Evolutionary conservation across 2,329 filamentous ascomycete genomes (phyloP), one percentile per base, ranked within the genome.

Genomic region (Myotisia sp.): DNA sequence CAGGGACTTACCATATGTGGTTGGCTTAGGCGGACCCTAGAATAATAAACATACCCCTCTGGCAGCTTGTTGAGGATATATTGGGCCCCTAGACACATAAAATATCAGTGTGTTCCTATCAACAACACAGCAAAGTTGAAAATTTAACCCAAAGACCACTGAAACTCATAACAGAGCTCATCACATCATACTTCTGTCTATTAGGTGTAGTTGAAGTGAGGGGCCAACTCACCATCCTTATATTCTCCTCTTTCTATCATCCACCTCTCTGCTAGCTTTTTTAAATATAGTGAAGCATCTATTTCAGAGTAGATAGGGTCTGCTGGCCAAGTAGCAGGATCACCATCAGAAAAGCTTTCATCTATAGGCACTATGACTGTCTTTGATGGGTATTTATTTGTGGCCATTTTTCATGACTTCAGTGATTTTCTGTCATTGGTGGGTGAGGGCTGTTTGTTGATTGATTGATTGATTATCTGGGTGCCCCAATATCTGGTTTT

Each of bases 11-110:
- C 56, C 29, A 50, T 45, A 0, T 37, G 37, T 30, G 37, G 56
- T 26, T 59, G 51, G 2, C 45, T 56, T 2, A 46, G 46, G n/a
- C 70, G 60, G 1, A 60, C 53, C 17, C 63, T 60, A 30, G 71
- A 60, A 44, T 63, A 68, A 0, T 73, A 45, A 0, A 51, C 54
- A 46, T 72, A 77, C 2, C 70, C 70, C 3, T 59, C 48, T 2
- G 73, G 73, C 1, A 76, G 51, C 10, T 49, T 47, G 34, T 72
- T 62, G 1, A 77, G 55, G 2, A 53, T 57, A 47, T 74, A 74
- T 2, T 49, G 50, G 7, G 61, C 48, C 2, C 60, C 61, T 64
- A n/a, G n/a, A n/a, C n/a, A n/a, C n/a, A n/a, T n/a, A n/a, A n/a
- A n/a, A n/a, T n/a, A n/a, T n/a, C n/a, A n/a, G n/a, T n/a, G n/a